Base-by-base conservation (phyloP, 805 yeast species). In the Suhomyces canberraensis region DNA sequence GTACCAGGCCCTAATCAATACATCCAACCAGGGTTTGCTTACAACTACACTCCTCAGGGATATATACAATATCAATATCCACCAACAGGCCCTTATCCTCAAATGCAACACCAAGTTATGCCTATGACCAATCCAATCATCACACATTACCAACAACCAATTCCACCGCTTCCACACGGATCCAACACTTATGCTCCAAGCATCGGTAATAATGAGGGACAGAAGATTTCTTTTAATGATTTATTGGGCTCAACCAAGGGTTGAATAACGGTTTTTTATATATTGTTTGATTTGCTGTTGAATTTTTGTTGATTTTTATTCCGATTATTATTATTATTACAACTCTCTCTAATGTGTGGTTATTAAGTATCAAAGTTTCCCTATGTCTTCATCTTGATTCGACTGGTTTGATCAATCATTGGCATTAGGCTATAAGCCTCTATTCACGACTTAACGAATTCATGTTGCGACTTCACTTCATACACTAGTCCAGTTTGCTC, bases 171-270 rank as follows among this genome's bases (percentile, higher is more conserved):
- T 14, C 25, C n/a, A 6, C 32, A 34, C 6, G 36, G 37, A 8
- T 33, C 25, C 25, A 25, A 32, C 11, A 13, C 8, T 14, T 14
- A 32, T 14, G 18, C 15, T 30, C 41, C 33, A 5, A 35, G 11
- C 15, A 20, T 33, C 14, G 32, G 26, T 9, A 16, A 17, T 4
- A 32, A 21, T 11, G 36, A 47, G 17, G 71, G 68, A 11, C 71
- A 65, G 35, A 61, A 58, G 49, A 67, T 68, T 36, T 54, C 65
- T 16, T 68, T 68, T 34, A 61, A 62, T 45, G 71, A 68, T 19
- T 58, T 68, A 45, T 50, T 66, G 38, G 59, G 66, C 18, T 60
- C 56, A 5, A 42, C 54, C 21, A 54, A 55, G 45, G 35, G 36
- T 21, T 34, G 22, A 33, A 18, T 4, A 20, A 13, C 25, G 16